These are phyloP conservation scores for Pseudopithomyces chartarum DNA, from an alignment of 2,329 filamentous ascomycete genomes.

Conservation along the genomic window DNA sequence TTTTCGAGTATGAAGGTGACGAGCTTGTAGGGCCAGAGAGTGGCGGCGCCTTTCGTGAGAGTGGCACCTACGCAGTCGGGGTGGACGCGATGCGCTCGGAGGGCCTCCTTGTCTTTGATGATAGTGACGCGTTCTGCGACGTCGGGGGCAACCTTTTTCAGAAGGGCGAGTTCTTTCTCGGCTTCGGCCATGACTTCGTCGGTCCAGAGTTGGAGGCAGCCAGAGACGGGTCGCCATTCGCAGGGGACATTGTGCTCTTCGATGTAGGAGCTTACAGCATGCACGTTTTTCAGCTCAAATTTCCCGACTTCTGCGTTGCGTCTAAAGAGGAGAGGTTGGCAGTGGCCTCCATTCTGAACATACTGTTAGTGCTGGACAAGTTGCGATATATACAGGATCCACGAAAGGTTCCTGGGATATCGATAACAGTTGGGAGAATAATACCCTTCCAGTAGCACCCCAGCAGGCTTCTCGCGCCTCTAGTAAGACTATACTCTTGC, in stretches of 20 bases:
- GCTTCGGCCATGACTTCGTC: conserved; percentile 60
- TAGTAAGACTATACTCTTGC: conserved; percentile 68
- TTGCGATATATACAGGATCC: background rate
- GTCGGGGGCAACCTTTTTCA: conserved; percentile 60
- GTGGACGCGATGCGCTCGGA: conserved; percentile 57
- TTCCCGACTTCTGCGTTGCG: conserved; percentile 64
- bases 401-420: background rate
- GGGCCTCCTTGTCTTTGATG: conserved; percentile 47
- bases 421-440: conserved; percentile 37
- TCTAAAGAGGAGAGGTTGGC: conserved; percentile 72
- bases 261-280: conserved; percentile 64
- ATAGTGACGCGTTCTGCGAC: conserved; percentile 54
- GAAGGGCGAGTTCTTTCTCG: conserved; percentile 54
- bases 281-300: conserved; percentile 75
- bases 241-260: conserved; percentile 65
- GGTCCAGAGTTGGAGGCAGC: conserved; percentile 68
- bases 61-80: conserved; percentile 64
- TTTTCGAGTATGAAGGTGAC: conserved; percentile 72
- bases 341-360: conserved; percentile 63
- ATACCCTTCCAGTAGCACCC: conserved; percentile 80
- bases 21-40: conserved; percentile 84
- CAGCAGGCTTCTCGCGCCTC: conserved; percentile 81
- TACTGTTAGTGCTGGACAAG: background rate
- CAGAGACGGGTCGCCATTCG: conserved; percentile 68
- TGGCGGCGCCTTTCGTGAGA: conserved; percentile 67